phyloP scores from a whole-genome alignment of 148 eudicot species.

The Chenopodium album region DNA sequence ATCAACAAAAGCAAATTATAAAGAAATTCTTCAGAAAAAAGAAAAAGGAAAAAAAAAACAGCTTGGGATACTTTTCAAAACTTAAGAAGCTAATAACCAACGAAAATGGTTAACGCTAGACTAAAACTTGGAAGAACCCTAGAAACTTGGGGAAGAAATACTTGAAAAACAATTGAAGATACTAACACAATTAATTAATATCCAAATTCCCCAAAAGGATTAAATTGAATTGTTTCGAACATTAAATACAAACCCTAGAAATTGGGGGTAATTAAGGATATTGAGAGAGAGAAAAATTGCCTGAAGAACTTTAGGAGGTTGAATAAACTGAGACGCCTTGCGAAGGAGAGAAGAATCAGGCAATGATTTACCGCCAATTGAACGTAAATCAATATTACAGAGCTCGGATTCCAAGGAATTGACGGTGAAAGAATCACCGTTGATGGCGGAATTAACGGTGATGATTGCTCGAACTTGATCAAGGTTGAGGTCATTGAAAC shows the following conservation, averaged over 20 bases:
- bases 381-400: slow-evolving; percentile 57
- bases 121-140: background rate
- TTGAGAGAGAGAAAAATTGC: slow-evolving; percentile 21
- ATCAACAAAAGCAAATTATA: slow-evolving; percentile 7
- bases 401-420: slow-evolving; percentile 67
- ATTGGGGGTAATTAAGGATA: background rate
- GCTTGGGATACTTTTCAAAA: background rate
- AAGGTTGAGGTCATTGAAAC: slow-evolving; percentile 41
- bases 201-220: background rate
- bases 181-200: background rate
- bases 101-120: background rate
- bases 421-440: slow-evolving; percentile 31
- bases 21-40: too few relatives aligned
- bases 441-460: slow-evolving; percentile 35
- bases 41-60: background rate
- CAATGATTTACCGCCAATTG: slow-evolving; percentile 65
- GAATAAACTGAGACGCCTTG: slow-evolving; percentile 47
- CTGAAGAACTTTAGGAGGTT: slow-evolving; percentile 82
- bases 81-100: background rate
- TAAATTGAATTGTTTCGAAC: background rate
- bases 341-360: slow-evolving; percentile 60
- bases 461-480: slow-evolving; percentile 49
- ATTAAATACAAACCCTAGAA: background rate
- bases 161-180: too few relatives aligned
- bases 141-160: background rate